A percentile compares a stretch with the other conserved stretches of the same genome.
These are phyloP conservation scores for Boletus smithii DNA, from an alignment of 1,284 basidiomycete genomes.

Conservation along the genomic window DNA sequence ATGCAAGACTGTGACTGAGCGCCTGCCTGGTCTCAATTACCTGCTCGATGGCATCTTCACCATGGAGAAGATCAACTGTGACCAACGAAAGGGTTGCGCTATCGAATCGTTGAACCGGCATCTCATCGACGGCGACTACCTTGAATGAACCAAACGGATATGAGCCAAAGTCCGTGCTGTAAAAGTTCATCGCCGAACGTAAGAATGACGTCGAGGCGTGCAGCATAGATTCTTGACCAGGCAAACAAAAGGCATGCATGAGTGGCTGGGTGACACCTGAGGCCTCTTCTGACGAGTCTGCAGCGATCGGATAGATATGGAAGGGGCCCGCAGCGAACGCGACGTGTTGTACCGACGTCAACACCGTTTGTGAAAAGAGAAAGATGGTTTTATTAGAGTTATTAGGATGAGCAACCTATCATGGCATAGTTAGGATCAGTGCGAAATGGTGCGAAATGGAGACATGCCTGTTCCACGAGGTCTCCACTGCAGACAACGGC, in stretches of 20 bases:
- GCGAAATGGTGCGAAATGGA: slow-evolving; percentile 5
- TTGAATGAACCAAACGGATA: slow-evolving; percentile 97
- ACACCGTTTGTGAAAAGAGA: slow-evolving; percentile 84
- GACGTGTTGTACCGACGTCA: slow-evolving; percentile 93
- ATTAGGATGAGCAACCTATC: slow-evolving; percentile 87
- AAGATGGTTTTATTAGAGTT: slow-evolving; percentile 95
- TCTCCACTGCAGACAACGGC: slow-evolving; percentile 94
- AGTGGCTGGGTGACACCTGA: slow-evolving; percentile 74
- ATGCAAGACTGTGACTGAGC: slow-evolving; percentile 85
- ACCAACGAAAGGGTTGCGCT: slow-evolving; percentile 82
- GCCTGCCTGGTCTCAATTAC: slow-evolving; percentile 87
- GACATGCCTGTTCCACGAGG: slow-evolving; percentile 81
- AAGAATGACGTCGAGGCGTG: slow-evolving; percentile 72
- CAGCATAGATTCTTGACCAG: slow-evolving; percentile 77
- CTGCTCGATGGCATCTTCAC: slow-evolving; percentile 90
- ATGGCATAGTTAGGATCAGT: slow-evolving; percentile 17
- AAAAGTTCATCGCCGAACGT: slow-evolving; percentile 89
- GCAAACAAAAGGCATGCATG: slow-evolving; percentile 91
- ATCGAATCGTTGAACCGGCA: slow-evolving; percentile 77
- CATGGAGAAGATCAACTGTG: slow-evolving; percentile 83
- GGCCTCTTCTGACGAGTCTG: slow-evolving; percentile 61
- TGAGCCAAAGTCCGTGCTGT: slow-evolving; percentile 88
- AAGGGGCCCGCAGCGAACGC: slow-evolving; percentile 96
- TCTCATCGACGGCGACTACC: slow-evolving; percentile 91
- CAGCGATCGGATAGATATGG: slow-evolving; percentile 71